Evolutionary conservation across 2,329 filamentous ascomycete species (phyloP).

Genomic region (Fusarium bactridioides): DNA sequence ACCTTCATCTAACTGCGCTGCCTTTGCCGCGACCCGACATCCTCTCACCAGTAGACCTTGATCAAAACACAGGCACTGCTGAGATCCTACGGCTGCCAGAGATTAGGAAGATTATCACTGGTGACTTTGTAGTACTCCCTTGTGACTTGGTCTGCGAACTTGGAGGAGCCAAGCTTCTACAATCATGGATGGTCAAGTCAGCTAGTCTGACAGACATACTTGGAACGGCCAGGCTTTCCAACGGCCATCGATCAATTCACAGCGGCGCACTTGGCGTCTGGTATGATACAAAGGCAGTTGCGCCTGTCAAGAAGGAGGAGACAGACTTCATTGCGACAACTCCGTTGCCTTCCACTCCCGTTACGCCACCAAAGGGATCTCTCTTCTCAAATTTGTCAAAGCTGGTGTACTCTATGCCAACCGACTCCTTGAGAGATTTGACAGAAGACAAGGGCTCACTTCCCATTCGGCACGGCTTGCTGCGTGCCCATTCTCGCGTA

Average conservation of each 20-base stretch:
- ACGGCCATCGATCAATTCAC: slow-evolving; percentile 51
- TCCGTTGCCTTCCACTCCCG: slow-evolving; percentile 66
- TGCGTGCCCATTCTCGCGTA: slow-evolving; percentile 77
- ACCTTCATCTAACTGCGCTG: slow-evolving; percentile 78
- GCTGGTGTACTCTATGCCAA: slow-evolving; percentile 85
- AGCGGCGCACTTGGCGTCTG: slow-evolving; percentile 88
- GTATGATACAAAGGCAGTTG: slow-evolving; percentile 83
- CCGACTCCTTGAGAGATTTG: slow-evolving; percentile 86
- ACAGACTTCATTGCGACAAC: slow-evolving; percentile 89
- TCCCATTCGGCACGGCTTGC: slow-evolving; percentile 77
- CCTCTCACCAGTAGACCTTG: slow-evolving; percentile 77
- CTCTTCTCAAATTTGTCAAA: slow-evolving; percentile 75
- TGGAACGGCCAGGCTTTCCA: slow-evolving; percentile 54
- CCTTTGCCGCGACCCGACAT: slow-evolving; percentile 78
- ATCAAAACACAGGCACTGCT: slow-evolving; percentile 87
- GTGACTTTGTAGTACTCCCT: slow-evolving; percentile 89
- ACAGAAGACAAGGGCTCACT: slow-evolving; percentile 77
- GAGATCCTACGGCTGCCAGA: slow-evolving; percentile 87
- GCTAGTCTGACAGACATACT: slow-evolving; percentile 72
- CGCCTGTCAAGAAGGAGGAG: slow-evolving; percentile 85
- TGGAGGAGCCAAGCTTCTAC: slow-evolving; percentile 80
- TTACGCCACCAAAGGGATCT: slow-evolving; percentile 60
- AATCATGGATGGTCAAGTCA: slow-evolving; percentile 91
- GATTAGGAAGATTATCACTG: slow-evolving; percentile 78
- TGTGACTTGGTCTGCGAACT: slow-evolving; percentile 95